Base-by-base conservation (phyloP, 2,329 filamentous ascomycete genomes). In the Fusarium coicis region DNA sequence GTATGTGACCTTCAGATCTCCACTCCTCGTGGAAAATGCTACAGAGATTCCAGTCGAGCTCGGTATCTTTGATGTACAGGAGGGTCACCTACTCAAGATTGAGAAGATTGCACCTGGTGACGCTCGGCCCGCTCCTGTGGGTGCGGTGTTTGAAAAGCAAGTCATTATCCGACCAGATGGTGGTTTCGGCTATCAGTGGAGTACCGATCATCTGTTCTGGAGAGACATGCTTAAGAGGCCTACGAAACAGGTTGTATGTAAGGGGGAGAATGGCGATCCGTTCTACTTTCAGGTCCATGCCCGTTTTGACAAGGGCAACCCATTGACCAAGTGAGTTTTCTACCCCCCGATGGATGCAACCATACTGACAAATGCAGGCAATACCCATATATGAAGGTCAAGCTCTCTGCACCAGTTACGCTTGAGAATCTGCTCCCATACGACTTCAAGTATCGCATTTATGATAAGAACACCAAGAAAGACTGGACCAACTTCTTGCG, bases 401-500 rank as follows among this genome's bases (percentile, higher is more conserved):
- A 95, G 74, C 88, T 99, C 6, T 97, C 94, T 30, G 96, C 96
- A 1, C 96, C 97, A 0, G 90, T 99, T 19, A 96, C 97, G 55
- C 88, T 99, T 9, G 96, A 99, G 81, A 99, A 99, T 74, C 85
- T 99, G 47, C 84, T 99, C 42, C 96, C 96, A 0, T 98, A 96
- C 79, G 96, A 99, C 82, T 99, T 99, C 90, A 98, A 99, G 83
- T 99, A 99, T 81, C 91, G 96, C 62, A 98, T 99, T 62, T 99
- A 98, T 79, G 96, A 99, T 85, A 98, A 97, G 85, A 97, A 97
- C 81, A 98, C 95, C 0, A 97, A 96, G 86, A 97, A 97, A 80
- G 96, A 99, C 80, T 99, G 96, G 96, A 97, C 94, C 9, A 99
- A 99, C 81, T 99, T 99, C 84, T 85, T 99, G 52, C 91, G 96